A percentile compares a stretch with the other conserved stretches of the same genome.
Conservation (phyloP, 345 rosid genomes). For the Camelina laxa region DNA sequence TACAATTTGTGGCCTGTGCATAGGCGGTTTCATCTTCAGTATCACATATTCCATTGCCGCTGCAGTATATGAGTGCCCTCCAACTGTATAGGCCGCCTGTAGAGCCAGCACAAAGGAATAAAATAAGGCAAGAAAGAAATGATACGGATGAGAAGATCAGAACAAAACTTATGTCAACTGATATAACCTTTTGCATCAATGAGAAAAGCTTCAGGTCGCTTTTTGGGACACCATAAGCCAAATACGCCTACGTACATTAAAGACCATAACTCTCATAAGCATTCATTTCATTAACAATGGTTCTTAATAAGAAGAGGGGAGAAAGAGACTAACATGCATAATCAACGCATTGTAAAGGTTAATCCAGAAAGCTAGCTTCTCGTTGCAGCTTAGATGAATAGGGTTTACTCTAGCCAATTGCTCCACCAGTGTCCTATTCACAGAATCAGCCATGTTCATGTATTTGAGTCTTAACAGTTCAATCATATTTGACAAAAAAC, state of each 20-base stretch:
- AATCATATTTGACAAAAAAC: neutral
- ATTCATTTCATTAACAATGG: conserved; percentile 10
- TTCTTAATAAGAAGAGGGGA: conserved; percentile 19
- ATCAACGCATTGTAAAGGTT: conserved; percentile 92
- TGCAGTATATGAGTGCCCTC: conserved; percentile 88
- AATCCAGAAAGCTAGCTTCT: conserved; percentile 98
- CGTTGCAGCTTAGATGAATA: conserved; percentile 65
- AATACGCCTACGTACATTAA: conserved; percentile 61
- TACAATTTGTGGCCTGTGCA: conserved; percentile 88
- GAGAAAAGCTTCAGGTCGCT: conserved; percentile 93
- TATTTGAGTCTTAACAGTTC: neutral
- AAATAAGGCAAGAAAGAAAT: conserved; percentile 6
- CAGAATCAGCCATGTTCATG: conserved; percentile 29
- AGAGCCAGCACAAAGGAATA: conserved; percentile 17
- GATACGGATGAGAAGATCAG: neutral
- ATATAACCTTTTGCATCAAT: conserved; percentile 88
- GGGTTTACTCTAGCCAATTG: conserved; percentile 88
- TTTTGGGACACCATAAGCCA: conserved; percentile 97
- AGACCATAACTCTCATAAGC: conserved; percentile 36
- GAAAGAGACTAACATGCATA: conserved; percentile 73
- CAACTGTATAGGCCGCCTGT: conserved; percentile 92
- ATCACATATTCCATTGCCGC: conserved; percentile 75
- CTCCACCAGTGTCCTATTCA: conserved; percentile 80
- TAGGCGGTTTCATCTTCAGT: conserved; percentile 91
- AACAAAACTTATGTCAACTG: conserved; percentile 27